These are phyloP conservation scores for Suillus weaverae DNA, from an alignment of 768 basidiomycete genomes.

Conservation along the genomic window DNA sequence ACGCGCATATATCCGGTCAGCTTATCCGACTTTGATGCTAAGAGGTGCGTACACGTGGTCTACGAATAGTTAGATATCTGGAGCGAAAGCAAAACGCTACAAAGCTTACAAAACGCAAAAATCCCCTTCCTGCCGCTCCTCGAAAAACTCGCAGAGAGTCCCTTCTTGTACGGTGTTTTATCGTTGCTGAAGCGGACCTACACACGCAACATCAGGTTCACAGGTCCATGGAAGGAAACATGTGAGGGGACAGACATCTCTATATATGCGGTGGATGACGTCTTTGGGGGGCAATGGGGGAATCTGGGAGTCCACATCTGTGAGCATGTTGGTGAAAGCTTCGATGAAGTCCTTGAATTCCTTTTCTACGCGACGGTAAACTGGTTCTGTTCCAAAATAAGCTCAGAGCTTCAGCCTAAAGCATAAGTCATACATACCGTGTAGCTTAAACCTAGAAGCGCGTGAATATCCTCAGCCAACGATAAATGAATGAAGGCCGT, in stretches of 20 bases:
- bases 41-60: not conserved
- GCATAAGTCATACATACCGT: slow-evolving; percentile 45
- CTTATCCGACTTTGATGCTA: not conserved
- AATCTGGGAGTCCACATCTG: slow-evolving; percentile 75
- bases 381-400: slow-evolving; percentile 21
- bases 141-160: slow-evolving; percentile 81
- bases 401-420: not conserved
- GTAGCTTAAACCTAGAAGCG: slow-evolving; percentile 73
- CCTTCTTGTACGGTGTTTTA: slow-evolving; percentile 93
- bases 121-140: slow-evolving; percentile 88
- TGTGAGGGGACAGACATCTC: not conserved
- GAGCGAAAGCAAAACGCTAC: no score
- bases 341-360: slow-evolving; percentile 90
- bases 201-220: not conserved
- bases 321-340: slow-evolving; percentile 62
- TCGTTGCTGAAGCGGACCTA: slow-evolving; percentile 90
- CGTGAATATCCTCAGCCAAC: not conserved
- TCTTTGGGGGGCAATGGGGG: slow-evolving; percentile 91
- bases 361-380: slow-evolving; percentile 61
- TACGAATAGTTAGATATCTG: not conserved
- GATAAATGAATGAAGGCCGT: not conserved
- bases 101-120: slow-evolving; percentile 77
- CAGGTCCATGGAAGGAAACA: not conserved
- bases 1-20: not conserved
- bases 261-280: slow-evolving; percentile 55